These are phyloP conservation scores for Basipetospora chlamydospora DNA, from an alignment of 2,329 filamentous ascomycete species.

Conservation along the genomic window DNA sequence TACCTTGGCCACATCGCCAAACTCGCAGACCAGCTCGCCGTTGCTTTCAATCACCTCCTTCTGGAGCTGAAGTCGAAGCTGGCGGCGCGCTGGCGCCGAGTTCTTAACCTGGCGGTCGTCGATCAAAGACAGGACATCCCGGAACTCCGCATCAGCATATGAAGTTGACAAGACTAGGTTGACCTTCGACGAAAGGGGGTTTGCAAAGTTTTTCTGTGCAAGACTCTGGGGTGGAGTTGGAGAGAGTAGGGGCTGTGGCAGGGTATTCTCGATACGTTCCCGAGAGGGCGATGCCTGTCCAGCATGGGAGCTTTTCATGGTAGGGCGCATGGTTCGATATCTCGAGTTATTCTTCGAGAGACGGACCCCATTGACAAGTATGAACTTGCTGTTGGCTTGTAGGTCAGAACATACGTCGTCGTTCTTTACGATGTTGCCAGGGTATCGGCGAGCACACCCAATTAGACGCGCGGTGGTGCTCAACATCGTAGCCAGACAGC, in stretches of 20 bases:
- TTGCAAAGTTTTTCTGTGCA: conserved; percentile 16
- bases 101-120: conserved; percentile 61
- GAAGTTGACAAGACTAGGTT: conserved; percentile 79
- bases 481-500: too few species aligned
- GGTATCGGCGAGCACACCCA: too few species aligned
- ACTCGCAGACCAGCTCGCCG: conserved; percentile 75
- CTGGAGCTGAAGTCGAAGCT: conserved; percentile 69
- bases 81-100: conserved; percentile 61
- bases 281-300: too few species aligned
- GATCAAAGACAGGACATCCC: conserved; percentile 65
- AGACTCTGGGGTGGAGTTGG: neutral
- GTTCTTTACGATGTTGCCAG: too few species aligned
- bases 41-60: conserved; percentile 89
- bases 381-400: too few species aligned
- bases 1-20: conserved; percentile 79
- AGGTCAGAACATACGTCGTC: too few species aligned
- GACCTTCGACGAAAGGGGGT: conserved; percentile 67
- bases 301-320: too few species aligned
- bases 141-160: conserved; percentile 83
- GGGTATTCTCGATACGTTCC: too few species aligned
- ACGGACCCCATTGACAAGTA: too few species aligned
- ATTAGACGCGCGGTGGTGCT: too few species aligned
- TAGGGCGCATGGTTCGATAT: too few species aligned
- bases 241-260: neutral
- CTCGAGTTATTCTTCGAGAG: too few species aligned